Percentiles rank a stretch among this genome's conserved stretches.
Conservation (phyloP, 2,329 filamentous ascomycete species). For the Dendryphion nanum region DNA sequence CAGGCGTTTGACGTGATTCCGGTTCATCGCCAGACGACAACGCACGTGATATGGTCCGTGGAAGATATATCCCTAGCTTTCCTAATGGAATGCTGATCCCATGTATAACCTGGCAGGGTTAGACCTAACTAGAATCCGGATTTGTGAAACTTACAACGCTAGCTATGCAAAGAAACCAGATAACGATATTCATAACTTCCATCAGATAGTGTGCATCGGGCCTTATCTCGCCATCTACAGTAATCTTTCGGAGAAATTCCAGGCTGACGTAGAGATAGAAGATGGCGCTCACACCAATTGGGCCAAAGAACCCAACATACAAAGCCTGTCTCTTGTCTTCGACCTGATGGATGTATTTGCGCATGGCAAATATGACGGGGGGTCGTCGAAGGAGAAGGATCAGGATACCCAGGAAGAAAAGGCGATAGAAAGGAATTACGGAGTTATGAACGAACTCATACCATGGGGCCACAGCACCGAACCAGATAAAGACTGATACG, state of each 20-base stretch:
- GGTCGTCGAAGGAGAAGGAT: constrained; percentile 75
- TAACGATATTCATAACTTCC: constrained; percentile 68
- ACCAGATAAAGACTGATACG: constrained; percentile 86
- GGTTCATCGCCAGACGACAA: constrained; percentile 26
- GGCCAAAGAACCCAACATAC: constrained; percentile 91
- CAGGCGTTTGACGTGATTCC: too few relatives aligned
- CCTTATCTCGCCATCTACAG: constrained; percentile 59
- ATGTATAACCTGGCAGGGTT: constrained; percentile 62
- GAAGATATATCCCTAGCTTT: constrained; percentile 62
- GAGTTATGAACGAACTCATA: constrained; percentile 63
- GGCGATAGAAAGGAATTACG: constrained; percentile 70
- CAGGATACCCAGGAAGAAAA: constrained; percentile 71
- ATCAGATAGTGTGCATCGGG: constrained; percentile 64
- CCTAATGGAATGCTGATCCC: constrained; percentile 77
- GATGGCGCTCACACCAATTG: constrained; percentile 84
- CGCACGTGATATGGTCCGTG: constrained; percentile 59
- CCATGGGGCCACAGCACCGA: constrained; percentile 84
- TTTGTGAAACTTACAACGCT: constrained; percentile 65
- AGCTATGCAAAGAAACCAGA: constrained; percentile 84
- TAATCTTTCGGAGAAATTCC: constrained; percentile 66
- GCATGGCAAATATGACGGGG: constrained; percentile 71
- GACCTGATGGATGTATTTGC: constrained; percentile 77
- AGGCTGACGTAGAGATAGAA: constrained; percentile 84
- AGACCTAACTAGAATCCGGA: not conserved
- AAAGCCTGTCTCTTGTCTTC: constrained; percentile 70